Percentiles rank a stretch among this genome's conserved stretches.
These are phyloP conservation scores for Solanum okadae DNA, from an alignment of 257 asterid genomes.

Conservation along the genomic window DNA sequence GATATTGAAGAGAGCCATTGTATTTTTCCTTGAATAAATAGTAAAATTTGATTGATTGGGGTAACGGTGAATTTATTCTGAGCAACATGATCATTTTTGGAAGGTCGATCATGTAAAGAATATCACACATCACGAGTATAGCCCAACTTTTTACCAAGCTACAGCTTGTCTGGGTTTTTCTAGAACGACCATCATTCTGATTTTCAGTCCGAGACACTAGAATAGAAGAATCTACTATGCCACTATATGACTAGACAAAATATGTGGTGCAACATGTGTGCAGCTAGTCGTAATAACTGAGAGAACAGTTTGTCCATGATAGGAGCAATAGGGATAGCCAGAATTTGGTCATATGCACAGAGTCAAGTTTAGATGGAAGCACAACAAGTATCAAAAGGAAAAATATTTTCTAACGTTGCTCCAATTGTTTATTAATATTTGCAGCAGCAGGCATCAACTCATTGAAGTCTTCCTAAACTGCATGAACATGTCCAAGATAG, in stretches of 20 bases:
- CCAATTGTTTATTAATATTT: neutral
- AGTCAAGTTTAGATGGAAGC: neutral
- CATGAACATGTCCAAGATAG: neutral
- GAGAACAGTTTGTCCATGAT: neutral
- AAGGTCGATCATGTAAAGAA: neutral
- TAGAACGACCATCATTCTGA: neutral
- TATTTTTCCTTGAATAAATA: neutral
- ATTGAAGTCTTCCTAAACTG: neutral
- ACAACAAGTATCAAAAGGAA: neutral
- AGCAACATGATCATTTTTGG: neutral
- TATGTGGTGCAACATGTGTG: neutral
- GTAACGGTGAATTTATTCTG: neutral
- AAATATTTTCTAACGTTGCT: neutral
- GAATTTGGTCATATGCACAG: neutral
- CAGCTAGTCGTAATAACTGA: neutral
- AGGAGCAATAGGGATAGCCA: neutral
- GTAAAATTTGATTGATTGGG: neutral
- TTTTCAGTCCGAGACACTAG: neutral
- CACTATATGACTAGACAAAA: neutral
- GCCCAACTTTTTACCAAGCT: neutral
- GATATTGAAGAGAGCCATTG: neutral
- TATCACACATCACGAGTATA: neutral
- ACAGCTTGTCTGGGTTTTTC: neutral
- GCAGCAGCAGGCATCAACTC: neutral
- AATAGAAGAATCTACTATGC: neutral